These are phyloP conservation scores for Heritiera fomes DNA, from an alignment of 345 rosid species.

Conservation along the genomic window DNA sequence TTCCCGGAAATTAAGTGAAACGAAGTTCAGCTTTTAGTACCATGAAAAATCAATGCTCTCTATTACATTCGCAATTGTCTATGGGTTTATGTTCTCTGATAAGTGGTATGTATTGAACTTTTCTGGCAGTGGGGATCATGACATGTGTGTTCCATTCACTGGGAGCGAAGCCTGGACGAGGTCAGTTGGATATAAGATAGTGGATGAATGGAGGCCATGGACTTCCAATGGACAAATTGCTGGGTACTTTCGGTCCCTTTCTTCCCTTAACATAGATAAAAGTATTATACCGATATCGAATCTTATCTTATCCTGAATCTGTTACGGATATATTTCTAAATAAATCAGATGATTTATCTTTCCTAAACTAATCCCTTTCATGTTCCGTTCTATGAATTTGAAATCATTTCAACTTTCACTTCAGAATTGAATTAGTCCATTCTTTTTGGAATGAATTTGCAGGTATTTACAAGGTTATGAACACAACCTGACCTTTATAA, in stretches of 20 bases:
- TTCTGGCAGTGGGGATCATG: slow-evolving; percentile 80
- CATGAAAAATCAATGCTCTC: not conserved
- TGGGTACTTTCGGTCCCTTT: slow-evolving; percentile 50
- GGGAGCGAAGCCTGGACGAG: slow-evolving; percentile 92
- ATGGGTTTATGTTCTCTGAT: not conserved
- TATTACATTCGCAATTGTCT: not conserved
- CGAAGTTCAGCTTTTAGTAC: not conserved
- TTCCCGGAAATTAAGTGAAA: not conserved
- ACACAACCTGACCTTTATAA: slow-evolving; percentile 78
- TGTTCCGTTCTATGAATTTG: not conserved
- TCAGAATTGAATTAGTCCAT: not conserved
- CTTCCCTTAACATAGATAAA: not conserved
- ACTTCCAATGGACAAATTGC: slow-evolving; percentile 59
- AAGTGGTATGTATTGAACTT: slow-evolving; percentile 1
- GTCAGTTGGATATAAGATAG: slow-evolving; percentile 66
- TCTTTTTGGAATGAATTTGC: slow-evolving; percentile 19
- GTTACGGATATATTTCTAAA: not conserved
- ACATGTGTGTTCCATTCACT: slow-evolving; percentile 91
- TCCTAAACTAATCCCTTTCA: not conserved
- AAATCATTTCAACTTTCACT: not conserved
- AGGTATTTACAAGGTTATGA: slow-evolving; percentile 74
- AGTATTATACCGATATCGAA: not conserved
- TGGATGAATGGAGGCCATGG: slow-evolving; percentile 94
- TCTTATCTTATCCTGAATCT: not conserved
- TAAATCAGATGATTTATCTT: not conserved